These are phyloP conservation scores for Pisolithus orientalis DNA, from an alignment of 768 basidiomycete genomes.

Conservation along the genomic window DNA sequence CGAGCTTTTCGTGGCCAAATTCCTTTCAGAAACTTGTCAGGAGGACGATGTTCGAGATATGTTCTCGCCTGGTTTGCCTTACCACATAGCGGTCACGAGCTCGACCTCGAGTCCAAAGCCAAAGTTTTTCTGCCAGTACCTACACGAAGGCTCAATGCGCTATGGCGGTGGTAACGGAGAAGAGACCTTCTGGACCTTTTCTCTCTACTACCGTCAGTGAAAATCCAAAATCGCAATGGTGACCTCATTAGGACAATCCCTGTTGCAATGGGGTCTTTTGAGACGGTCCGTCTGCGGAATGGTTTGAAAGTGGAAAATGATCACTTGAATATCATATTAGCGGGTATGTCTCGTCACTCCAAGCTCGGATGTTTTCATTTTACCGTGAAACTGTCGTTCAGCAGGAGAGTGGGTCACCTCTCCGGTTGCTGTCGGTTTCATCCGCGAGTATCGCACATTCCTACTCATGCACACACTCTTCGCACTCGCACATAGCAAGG, in stretches of 20 bases:
- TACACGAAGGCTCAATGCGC: too few species aligned
- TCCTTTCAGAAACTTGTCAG: conserved; percentile 12
- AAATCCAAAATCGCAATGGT: conserved; percentile 1
- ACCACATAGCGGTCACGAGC: conserved; percentile 6
- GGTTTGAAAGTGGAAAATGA: too few species aligned
- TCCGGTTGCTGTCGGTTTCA: conserved; percentile 2
- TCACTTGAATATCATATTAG: too few species aligned
- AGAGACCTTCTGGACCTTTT: conserved; percentile 3
- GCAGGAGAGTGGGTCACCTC: not conserved
- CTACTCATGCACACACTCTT: conserved; percentile 6
- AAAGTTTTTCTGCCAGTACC: conserved; percentile 4
- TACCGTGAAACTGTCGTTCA: too few species aligned
- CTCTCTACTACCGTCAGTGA: conserved; percentile 11
- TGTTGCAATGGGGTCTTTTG: too few species aligned
- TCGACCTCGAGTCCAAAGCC: conserved; percentile 10
- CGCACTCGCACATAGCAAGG: conserved; percentile 1
- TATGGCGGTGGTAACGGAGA: too few species aligned
- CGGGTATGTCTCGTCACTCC: too few species aligned
- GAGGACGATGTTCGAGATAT: conserved; percentile 12
- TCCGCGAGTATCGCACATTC: conserved; percentile 7
- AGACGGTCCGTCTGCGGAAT: too few species aligned
- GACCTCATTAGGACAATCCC: too few species aligned
- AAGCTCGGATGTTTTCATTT: too few species aligned
- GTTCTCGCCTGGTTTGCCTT: conserved; percentile 16
- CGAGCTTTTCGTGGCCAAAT: conserved; percentile 9